phyloP scores from a whole-genome alignment of 441 rosid genomes.

The Pelargonium citronellum region DNA sequence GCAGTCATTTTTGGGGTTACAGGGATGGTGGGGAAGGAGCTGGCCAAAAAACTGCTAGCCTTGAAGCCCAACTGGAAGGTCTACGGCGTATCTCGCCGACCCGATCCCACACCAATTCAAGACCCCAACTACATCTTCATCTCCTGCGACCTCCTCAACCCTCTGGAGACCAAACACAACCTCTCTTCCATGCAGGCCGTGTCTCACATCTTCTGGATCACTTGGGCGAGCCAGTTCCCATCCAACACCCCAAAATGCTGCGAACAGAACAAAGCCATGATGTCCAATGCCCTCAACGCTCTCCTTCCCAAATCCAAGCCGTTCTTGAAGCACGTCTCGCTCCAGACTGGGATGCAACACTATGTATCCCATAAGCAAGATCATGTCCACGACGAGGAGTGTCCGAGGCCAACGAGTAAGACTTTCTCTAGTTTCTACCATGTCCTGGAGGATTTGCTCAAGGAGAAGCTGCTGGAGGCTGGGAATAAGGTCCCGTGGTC shows the following conservation, averaged over 20 bases:
- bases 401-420: constrained; percentile 43
- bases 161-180: constrained; percentile 47
- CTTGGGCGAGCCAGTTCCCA: constrained; percentile 65
- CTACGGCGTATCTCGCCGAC: constrained; percentile 50
- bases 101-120: no score
- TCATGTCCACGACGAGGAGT: constrained; percentile 47
- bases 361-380: constrained; percentile 46
- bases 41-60: constrained; percentile 35
- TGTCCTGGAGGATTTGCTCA: constrained; percentile 64
- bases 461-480: no score
- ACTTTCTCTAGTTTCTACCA: constrained; percentile 75
- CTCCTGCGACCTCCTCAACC: constrained; percentile 64
- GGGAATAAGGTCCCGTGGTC: constrained; percentile 61
- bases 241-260: constrained; percentile 55
- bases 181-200: constrained; percentile 28
- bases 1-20: constrained; percentile 56
- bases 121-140: constrained; percentile 54
- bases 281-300: constrained; percentile 55
- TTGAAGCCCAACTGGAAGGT: constrained; percentile 46
- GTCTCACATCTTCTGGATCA: constrained; percentile 78
- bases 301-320: constrained; percentile 47
- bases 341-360: constrained; percentile 85
- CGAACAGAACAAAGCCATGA: constrained; percentile 64
- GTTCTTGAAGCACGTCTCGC: constrained; percentile 59
- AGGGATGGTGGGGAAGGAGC: constrained; percentile 56